These are phyloP conservation scores for Clonostachys sp. DNA, from an alignment of 2,329 filamentous ascomycete genomes.

Conservation along the genomic window DNA sequence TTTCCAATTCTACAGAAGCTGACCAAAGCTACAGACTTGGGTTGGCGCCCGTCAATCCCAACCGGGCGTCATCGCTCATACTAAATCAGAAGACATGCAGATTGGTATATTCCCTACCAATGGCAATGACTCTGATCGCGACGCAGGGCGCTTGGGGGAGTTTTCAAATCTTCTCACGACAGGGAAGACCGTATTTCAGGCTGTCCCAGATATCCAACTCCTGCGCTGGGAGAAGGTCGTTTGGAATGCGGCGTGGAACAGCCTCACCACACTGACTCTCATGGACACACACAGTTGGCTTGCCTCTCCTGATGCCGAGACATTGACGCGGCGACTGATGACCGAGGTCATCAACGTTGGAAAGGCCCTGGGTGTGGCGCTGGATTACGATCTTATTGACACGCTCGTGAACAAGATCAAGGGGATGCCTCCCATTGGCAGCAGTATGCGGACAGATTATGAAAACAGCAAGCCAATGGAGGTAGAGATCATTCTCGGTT, in stretches of 20 bases:
- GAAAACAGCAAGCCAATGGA: constrained; percentile 62
- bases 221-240: constrained; percentile 57
- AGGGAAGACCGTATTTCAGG: constrained; percentile 37
- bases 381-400: constrained; percentile 40
- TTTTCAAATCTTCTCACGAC: constrained; percentile 32
- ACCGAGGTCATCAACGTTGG: constrained; percentile 52
- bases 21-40: constrained; percentile 33
- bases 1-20: neutral
- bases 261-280: constrained; percentile 50
- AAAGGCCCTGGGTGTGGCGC: constrained; percentile 40
- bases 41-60: constrained; percentile 44
- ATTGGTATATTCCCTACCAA: constrained; percentile 45
- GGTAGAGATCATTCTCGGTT: constrained; percentile 68
- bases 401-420: constrained; percentile 34
- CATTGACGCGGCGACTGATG: constrained; percentile 44
- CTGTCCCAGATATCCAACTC: constrained; percentile 48
- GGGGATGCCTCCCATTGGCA: constrained; percentile 31
- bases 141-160: constrained; percentile 27
- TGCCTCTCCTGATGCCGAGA: constrained; percentile 34
- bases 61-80: constrained; percentile 44
- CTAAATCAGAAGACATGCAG: constrained; percentile 47
- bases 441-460: constrained; percentile 67
- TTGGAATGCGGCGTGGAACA: constrained; percentile 58
- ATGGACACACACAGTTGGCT: constrained; percentile 48
- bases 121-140: constrained; percentile 13